phyloP scores from a whole-genome alignment of 768 basidiomycete genomes.

The Tricholoma flavovirens region DNA sequence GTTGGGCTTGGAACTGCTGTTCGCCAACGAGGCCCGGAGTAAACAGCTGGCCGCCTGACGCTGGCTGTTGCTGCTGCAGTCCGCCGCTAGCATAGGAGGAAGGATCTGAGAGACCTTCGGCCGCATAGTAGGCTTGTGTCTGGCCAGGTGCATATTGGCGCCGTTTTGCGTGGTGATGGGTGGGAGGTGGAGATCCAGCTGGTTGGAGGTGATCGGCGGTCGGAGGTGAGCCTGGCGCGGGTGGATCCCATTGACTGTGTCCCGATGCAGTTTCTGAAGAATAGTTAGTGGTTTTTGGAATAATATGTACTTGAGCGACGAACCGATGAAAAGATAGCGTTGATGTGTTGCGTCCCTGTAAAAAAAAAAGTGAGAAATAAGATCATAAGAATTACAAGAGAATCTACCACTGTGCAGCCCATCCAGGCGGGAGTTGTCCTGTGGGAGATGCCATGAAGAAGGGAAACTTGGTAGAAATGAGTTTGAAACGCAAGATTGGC shows the following conservation, averaged over 20 bases:
- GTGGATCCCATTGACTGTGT: conserved; percentile 86
- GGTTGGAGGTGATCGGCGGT: conserved; percentile 32
- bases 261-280: conserved; percentile 73
- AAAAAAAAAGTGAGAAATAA: conserved; percentile 3
- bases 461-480: conserved; percentile 11
- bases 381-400: not conserved
- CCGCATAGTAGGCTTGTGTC: conserved; percentile 81
- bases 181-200: conserved; percentile 39
- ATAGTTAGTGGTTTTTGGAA: conserved; percentile 1
- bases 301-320: conserved; percentile 21
- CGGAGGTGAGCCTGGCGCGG: conserved; percentile 34
- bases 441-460: conserved; percentile 43
- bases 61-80: conserved; percentile 34
- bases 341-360: conserved; percentile 77
- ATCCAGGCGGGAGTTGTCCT: conserved; percentile 82
- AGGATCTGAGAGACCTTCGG: conserved; percentile 40
- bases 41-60: conserved; percentile 57
- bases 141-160: conserved; percentile 94
- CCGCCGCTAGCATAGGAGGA: conserved; percentile 25
- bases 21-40: conserved; percentile 78
- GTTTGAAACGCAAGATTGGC: conserved; percentile 12
- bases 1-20: conserved; percentile 62
- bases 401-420: conserved; percentile 86
- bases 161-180: conserved; percentile 53
- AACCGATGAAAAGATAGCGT: conserved; percentile 86